Percentiles rank a stretch among this genome's conserved stretches.
Conservation (phyloP, 2,329 filamentous ascomycete species). For the Microdochium trichocladiopsis region DNA sequence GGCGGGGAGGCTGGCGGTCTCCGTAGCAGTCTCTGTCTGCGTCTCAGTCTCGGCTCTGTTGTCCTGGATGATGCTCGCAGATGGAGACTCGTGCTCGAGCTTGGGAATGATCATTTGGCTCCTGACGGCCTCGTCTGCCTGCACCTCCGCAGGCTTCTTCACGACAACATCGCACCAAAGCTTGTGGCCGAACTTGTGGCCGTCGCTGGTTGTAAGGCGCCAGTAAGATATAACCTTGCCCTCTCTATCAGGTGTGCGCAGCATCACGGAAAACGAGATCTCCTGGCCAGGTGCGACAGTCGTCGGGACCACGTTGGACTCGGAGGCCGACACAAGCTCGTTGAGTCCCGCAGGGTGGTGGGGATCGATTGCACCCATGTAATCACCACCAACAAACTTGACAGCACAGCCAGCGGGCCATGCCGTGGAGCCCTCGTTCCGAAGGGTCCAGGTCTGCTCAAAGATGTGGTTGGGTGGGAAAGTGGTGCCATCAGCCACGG, state of each 20-base stretch:
- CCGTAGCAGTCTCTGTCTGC: slow-evolving; percentile 42
- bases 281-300: slow-evolving; percentile 67
- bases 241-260: slow-evolving; percentile 70
- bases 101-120: slow-evolving; percentile 96
- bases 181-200: slow-evolving; percentile 81
- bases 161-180: slow-evolving; percentile 92
- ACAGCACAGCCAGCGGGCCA: slow-evolving; percentile 92
- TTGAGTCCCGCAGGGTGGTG: slow-evolving; percentile 70
- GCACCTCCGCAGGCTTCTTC: slow-evolving; percentile 19
- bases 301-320: slow-evolving; percentile 70
- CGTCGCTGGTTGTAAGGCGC: slow-evolving; percentile 79
- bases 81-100: slow-evolving; percentile 87
- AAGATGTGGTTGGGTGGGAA: slow-evolving; percentile 68
- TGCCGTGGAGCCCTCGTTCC: slow-evolving; percentile 68
- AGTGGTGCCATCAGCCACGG: slow-evolving; percentile 68
- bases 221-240: slow-evolving; percentile 92
- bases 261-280: slow-evolving; percentile 72
- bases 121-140: slow-evolving; percentile 11
- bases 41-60: slow-evolving; percentile 41
- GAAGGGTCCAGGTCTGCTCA: slow-evolving; percentile 84
- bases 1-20: slow-evolving; percentile 24
- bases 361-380: slow-evolving; percentile 88
- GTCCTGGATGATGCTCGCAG: slow-evolving; percentile 70
- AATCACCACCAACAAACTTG: slow-evolving; percentile 87
- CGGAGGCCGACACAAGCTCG: slow-evolving; percentile 70